Base-by-base conservation (phyloP, 768 basidiomycete genomes). In the Trametopsis cervina region DNA sequence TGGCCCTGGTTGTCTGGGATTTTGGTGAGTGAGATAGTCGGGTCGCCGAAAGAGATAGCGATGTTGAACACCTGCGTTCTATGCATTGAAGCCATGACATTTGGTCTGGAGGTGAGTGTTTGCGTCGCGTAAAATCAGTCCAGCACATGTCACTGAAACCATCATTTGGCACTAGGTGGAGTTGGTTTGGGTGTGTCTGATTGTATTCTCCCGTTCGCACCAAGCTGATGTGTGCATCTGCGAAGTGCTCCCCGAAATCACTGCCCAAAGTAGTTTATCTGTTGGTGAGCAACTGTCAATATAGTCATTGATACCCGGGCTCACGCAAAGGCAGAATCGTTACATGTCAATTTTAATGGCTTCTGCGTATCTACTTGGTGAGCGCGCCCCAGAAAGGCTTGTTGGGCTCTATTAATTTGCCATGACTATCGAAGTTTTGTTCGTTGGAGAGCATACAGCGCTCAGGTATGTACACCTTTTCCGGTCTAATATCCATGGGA, bases 1-100 rank as follows among this genome's bases (percentile, higher is more conserved):
- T 50, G 46, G 50, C 52, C 38, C 21, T 54, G 25, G 44, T 54
- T 22, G n/a, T 54, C 11, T 41, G 52, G 20, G 54, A 54, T 35
- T 47, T 42, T 21, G 25, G 52, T 54, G 26, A 11, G 52, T 44
- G 4, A 4, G n/a, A 13, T n/a, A n/a, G n/a, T n/a, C n/a, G n/a
- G n/a, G n/a, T n/a, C n/a, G n/a, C n/a, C n/a, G n/a, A n/a, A n/a
- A n/a, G n/a, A n/a, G n/a, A n/a, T n/a, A n/a, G n/a, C n/a, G n/a
- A n/a, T n/a, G n/a, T n/a, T n/a, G n/a, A n/a, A n/a, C n/a, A n/a
- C n/a, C n/a, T n/a, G n/a, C n/a, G n/a, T n/a, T n/a, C n/a, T n/a
- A n/a, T n/a, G 20, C 38, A 9, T 36, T 36, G 13, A 13, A 54
- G 54, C 44, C n/a, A 44, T 51, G 37, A 51, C 41, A 25, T 44